Percentiles rank a stretch among this genome's conserved stretches.
These are phyloP conservation scores for Eimeria falciformis DNA, from an alignment of 169 alveolate species.

Conservation along the genomic window DNA sequence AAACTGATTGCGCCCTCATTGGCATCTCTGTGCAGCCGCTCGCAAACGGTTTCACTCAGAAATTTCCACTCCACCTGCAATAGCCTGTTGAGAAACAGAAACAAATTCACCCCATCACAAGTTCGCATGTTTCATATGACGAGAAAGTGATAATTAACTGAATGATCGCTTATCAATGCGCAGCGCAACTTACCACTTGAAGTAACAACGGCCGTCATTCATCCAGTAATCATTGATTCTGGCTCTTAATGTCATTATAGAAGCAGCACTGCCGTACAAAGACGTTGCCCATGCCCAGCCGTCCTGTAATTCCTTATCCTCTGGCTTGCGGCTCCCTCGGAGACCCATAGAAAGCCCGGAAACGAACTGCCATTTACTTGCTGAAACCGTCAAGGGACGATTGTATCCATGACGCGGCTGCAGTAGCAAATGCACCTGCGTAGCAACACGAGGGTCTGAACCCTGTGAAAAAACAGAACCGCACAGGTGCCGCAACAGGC, in stretches of 20 bases:
- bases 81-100: not conserved
- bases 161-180: not conserved
- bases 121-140: no score
- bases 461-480: constrained; percentile 27
- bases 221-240: constrained; percentile 53
- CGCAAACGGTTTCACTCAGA: constrained; percentile 23
- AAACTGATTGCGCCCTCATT: not conserved
- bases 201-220: constrained; percentile 50
- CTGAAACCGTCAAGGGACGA: constrained; percentile 10
- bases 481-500: constrained; percentile 34
- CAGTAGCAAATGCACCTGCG: constrained; percentile 54
- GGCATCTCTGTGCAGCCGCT: constrained; percentile 39
- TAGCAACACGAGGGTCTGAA: not conserved
- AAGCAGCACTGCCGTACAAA: not conserved
- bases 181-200: constrained; percentile 37
- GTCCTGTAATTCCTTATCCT: not conserved
- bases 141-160: not conserved
- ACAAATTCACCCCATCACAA: not conserved
- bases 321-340: not conserved
- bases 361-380: not conserved
- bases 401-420: constrained; percentile 67
- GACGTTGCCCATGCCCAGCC: not conserved
- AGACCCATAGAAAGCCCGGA: not conserved
- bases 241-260: constrained; percentile 6
- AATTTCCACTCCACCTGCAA: constrained; percentile 33